Evolutionary conservation across 495 filamentous ascomycete genomes (phyloP).

Genomic region (Lentithecium fluviatile): DNA sequence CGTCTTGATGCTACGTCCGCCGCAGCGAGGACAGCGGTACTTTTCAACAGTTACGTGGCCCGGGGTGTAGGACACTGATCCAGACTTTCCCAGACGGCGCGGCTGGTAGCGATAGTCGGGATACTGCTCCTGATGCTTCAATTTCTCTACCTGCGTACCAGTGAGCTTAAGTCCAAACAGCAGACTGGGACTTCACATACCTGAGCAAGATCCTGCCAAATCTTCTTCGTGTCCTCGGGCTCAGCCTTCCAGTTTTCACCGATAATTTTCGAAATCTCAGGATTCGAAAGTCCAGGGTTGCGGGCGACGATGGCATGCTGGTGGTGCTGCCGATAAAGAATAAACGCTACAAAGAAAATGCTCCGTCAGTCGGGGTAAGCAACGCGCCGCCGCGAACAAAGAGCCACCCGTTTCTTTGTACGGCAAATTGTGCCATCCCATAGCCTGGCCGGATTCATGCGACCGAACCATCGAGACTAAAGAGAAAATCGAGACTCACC

Average conservation of each 20-base stretch:
- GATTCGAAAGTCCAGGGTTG: conserved; percentile 88
- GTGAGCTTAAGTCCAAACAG: conserved; percentile 24
- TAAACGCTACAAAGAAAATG: conserved; percentile 69
- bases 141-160: conserved; percentile 73
- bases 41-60: conserved; percentile 37
- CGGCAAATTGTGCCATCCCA: neutral
- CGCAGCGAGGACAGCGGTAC: conserved; percentile 60
- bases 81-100: conserved; percentile 59
- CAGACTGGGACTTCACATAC: conserved; percentile 44
- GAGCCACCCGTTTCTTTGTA: conserved; percentile 31
- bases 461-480: conserved; percentile 18
- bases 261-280: conserved; percentile 97
- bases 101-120: conserved; percentile 95
- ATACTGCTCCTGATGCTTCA: conserved; percentile 84
- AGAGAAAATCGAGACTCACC: conserved; percentile 60
- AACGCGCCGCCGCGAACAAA: conserved; percentile 33
- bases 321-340: conserved; percentile 93
- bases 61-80: conserved; percentile 23
- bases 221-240: conserved; percentile 69
- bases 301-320: conserved; percentile 77
- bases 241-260: conserved; percentile 86
- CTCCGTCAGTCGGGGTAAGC: conserved; percentile 2
- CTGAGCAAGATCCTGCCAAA: conserved; percentile 89
- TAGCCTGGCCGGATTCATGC: neutral
- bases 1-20: conserved; percentile 61